These are phyloP conservation scores for Cercospora sp. DNA, from an alignment of 2,329 filamentous ascomycete genomes.

Conservation along the genomic window DNA sequence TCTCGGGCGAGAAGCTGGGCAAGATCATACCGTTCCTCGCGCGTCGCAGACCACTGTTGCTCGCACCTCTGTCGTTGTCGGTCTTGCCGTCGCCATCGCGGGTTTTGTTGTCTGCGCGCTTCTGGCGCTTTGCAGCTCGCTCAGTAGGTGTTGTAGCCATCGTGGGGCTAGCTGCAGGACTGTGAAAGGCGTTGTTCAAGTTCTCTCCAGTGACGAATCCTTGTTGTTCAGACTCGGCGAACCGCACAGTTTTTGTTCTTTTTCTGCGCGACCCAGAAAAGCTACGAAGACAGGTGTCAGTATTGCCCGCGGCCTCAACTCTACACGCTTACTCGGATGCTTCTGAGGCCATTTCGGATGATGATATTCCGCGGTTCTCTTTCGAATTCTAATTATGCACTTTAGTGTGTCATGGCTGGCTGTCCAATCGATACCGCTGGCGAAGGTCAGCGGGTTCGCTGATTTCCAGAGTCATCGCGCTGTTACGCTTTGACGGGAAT, in stretches of 20 bases:
- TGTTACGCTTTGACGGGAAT: neutral
- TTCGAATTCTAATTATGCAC: neutral
- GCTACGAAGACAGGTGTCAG: neutral
- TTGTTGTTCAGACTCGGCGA: neutral
- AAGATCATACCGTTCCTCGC: conserved; percentile 4
- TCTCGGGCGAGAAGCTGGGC: conserved; percentile 8
- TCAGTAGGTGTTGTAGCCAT: neutral
- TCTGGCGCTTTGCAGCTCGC: conserved; percentile 3
- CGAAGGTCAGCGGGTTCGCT: neutral
- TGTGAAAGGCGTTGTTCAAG: neutral
- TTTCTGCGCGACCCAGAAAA: neutral
- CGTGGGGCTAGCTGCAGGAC: neutral
- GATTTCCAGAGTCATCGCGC: neutral
- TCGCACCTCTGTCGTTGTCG: neutral
- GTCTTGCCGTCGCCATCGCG: neutral
- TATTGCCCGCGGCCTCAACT: neutral
- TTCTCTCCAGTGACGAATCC: neutral
- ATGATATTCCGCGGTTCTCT: neutral
- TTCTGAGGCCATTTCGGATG: neutral
- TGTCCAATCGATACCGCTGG: neutral
- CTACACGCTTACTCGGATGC: neutral
- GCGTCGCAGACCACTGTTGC: neutral
- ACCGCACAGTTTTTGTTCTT: neutral
- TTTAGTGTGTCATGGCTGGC: neutral
- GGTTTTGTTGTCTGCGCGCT: neutral